These are phyloP conservation scores for Eutypa lata DNA, from an alignment of 2,329 filamentous ascomycete species.

Conservation along the genomic window DNA sequence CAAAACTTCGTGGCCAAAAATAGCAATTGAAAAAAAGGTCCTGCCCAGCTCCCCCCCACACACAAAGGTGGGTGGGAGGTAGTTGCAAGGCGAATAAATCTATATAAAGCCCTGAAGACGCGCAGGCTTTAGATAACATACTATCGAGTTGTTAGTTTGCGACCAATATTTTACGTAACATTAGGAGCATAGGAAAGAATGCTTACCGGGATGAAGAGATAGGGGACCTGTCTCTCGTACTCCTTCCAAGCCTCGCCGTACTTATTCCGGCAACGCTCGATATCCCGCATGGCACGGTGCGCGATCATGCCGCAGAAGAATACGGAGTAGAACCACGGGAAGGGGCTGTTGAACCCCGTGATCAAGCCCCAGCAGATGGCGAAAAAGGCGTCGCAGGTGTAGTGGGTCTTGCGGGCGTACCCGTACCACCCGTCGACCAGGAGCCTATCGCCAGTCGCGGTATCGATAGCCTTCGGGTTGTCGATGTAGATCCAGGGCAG, in stretches of 20 bases:
- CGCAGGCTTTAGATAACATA: constrained; percentile 4
- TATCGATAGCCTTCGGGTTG: constrained; percentile 76
- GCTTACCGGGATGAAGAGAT: constrained; percentile 65
- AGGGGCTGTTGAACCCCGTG: constrained; percentile 61
- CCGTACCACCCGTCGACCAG: constrained; percentile 86
- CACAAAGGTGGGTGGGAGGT: too few species aligned
- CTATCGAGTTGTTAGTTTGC: neutral
- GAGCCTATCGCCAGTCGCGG: constrained; percentile 70
- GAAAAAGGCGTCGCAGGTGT: constrained; percentile 48
- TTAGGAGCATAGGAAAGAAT: neutral
- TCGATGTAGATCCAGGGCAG: constrained; percentile 83
- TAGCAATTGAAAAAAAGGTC: too few species aligned
- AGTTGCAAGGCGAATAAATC: too few species aligned
- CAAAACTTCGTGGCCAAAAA: too few species aligned
- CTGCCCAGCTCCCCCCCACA: too few species aligned
- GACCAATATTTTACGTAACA: neutral
- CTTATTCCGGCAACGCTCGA: constrained; percentile 70
- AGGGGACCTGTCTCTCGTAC: constrained; percentile 77
- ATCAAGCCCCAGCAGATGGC: constrained; percentile 49
- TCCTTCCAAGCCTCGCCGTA: constrained; percentile 81
- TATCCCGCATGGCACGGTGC: constrained; percentile 73
- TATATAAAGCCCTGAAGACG: neutral
- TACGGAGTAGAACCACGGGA: constrained; percentile 85
- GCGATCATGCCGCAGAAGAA: constrained; percentile 81
- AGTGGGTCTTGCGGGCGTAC: constrained; percentile 61